Conservation (phyloP, 2,329 filamentous ascomycete species). For the Colletotrichum sp. region DNA sequence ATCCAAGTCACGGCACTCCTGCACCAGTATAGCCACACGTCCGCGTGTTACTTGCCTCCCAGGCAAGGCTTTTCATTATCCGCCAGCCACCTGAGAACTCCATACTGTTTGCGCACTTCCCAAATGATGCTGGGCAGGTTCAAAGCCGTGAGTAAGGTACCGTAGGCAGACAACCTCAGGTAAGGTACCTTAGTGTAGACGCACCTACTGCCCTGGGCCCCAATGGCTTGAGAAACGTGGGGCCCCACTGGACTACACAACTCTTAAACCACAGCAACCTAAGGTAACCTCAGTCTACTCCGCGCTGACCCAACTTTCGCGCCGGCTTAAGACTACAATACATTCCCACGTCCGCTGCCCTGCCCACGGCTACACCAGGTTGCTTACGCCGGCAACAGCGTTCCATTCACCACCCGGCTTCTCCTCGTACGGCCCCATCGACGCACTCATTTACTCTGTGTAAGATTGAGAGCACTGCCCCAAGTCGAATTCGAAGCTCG, state of each 20-base stretch:
- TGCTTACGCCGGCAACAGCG: background rate
- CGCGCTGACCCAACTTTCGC: conserved; percentile 1
- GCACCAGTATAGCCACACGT: background rate
- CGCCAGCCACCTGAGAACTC: background rate
- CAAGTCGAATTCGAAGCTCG: background rate
- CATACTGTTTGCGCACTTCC: background rate
- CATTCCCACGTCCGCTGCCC: background rate
- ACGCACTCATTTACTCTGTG: background rate
- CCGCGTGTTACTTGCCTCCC: background rate
- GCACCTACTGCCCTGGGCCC: background rate
- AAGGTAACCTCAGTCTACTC: background rate
- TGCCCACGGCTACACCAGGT: background rate
- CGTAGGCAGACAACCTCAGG: background rate
- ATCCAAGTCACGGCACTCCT: background rate
- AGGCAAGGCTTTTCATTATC: background rate
- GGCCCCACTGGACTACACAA: background rate
- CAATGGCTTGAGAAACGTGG: background rate
- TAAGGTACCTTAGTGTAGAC: background rate
- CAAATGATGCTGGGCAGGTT: background rate
- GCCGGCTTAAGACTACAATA: background rate
- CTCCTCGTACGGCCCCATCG: conserved; percentile 10
- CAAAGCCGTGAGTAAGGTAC: background rate
- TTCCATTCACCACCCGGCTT: background rate
- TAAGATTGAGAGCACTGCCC: background rate
- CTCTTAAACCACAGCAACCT: background rate